These are phyloP conservation scores for Gossypium mustelinum DNA, from an alignment of 345 rosid species.

Conservation along the genomic window DNA sequence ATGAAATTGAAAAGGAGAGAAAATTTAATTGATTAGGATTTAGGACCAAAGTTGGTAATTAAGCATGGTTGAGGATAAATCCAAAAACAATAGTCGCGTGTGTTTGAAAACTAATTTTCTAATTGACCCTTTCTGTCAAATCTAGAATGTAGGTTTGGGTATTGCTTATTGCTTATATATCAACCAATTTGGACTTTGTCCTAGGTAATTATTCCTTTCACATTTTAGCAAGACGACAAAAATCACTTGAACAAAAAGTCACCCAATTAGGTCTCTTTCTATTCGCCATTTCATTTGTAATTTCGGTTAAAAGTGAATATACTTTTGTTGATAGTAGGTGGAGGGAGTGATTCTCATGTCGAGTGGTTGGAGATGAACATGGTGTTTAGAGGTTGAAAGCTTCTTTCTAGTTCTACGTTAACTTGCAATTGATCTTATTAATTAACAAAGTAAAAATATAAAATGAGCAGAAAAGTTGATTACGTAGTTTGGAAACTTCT, in stretches of 20 bases:
- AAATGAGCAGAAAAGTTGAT: no score
- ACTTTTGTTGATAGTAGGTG: no score
- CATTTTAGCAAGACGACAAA: constrained; percentile 6
- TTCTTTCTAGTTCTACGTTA: no score
- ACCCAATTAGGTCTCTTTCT: not conserved
- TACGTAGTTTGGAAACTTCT: no score
- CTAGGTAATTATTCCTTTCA: constrained; percentile 7
- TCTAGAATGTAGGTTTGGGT: constrained; percentile 11
- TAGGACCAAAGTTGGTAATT: not conserved
- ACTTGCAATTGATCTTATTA: no score
- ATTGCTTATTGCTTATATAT: constrained; percentile 8
- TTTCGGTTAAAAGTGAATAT: no score
- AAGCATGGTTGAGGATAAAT: not conserved
- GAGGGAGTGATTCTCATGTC: no score
- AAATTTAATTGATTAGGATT: not conserved
- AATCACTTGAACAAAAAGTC: not conserved
- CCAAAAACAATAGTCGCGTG: not conserved
- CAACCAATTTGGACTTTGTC: constrained; percentile 15
- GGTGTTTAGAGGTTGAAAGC: no score
- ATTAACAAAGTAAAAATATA: no score
- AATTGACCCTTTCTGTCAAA: not conserved
- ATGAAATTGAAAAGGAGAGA: not conserved
- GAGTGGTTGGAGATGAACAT: no score
- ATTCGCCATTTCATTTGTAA: not conserved
- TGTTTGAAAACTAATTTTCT: constrained; percentile 2